phyloP scores from a whole-genome alignment of 2,329 filamentous ascomycete species.

The Hansfordia pulvinata region DNA sequence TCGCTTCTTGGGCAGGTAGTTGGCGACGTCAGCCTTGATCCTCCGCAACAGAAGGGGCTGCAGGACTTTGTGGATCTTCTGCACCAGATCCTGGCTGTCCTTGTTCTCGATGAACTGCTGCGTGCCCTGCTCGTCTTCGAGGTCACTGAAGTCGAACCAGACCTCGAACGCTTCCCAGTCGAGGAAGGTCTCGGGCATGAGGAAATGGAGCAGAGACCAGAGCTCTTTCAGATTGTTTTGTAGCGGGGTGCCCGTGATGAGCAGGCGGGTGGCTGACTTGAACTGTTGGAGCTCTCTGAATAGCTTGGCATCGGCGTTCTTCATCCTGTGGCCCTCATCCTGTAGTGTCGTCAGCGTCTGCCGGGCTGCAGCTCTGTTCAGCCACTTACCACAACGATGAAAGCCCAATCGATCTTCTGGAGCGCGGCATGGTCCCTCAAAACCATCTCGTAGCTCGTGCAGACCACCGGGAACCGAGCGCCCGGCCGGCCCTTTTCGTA shows the following conservation, averaged over 20 bases:
- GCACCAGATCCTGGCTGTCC: conserved; percentile 62
- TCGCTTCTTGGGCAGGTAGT: conserved; percentile 83
- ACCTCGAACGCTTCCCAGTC: conserved; percentile 85
- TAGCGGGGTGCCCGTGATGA: conserved; percentile 89
- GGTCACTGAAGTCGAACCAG: conserved; percentile 94
- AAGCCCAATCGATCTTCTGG: conserved; percentile 82
- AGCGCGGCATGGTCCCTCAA: conserved; percentile 77
- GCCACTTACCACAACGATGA: conserved; percentile 72
- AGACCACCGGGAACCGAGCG: conserved; percentile 73
- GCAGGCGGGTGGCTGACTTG: conserved; percentile 73
- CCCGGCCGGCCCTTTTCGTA: conserved; percentile 46
- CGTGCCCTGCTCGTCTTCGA: conserved; percentile 70
- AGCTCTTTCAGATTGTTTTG: conserved; percentile 93
- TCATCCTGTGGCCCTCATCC: conserved; percentile 94
- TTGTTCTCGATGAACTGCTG: conserved; percentile 70
- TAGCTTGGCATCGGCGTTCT: conserved; percentile 87
- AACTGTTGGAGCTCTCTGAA: conserved; percentile 84
- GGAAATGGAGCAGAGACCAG: conserved; percentile 89
- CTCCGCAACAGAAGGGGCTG: conserved; percentile 82
- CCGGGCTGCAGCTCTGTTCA: background rate
- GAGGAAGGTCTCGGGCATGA: conserved; percentile 85
- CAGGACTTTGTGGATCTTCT: conserved; percentile 83
- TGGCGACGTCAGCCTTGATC: conserved; percentile 87
- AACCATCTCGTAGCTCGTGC: conserved; percentile 93
- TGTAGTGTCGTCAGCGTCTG: conserved; percentile 20